Evolutionary conservation across 805 yeast species (phyloP).

Genomic region (Candida morakotiae): DNA sequence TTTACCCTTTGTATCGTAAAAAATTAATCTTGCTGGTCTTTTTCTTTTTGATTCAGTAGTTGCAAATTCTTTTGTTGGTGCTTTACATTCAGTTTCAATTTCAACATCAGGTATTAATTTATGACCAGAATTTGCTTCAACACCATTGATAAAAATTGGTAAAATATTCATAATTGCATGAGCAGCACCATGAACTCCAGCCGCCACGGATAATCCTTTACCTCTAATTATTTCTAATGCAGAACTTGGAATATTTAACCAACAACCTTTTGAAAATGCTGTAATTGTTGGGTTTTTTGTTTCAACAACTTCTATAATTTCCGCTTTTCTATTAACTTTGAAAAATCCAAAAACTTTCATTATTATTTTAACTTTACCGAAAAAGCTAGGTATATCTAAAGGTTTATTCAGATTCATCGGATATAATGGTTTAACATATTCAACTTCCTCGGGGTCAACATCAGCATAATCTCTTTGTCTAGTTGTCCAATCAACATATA

Average conservation of each 20-base stretch:
- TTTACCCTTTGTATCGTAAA: constrained; percentile 83
- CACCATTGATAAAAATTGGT: constrained; percentile 69
- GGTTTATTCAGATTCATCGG: constrained; percentile 28
- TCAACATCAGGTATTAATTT: constrained; percentile 44
- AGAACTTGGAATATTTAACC: constrained; percentile 80
- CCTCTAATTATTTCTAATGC: constrained; percentile 55
- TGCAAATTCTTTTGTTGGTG: constrained; percentile 95
- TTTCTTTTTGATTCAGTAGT: constrained; percentile 62
- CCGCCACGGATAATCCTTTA: constrained; percentile 70
- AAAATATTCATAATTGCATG: constrained; percentile 81
- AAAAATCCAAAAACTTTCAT: constrained; percentile 88
- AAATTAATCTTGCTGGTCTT: constrained; percentile 83
- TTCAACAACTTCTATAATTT: constrained; percentile 90
- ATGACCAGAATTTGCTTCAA: constrained; percentile 43
- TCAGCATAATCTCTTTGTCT: constrained; percentile 89
- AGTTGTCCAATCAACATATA: constrained; percentile 92
- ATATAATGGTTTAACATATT: constrained; percentile 52
- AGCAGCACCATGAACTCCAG: constrained; percentile 94
- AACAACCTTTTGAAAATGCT: constrained; percentile 72
- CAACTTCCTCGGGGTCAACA: constrained; percentile 80
- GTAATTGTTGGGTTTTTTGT: constrained; percentile 83
- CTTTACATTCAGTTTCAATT: constrained; percentile 89
- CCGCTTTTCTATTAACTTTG: constrained; percentile 70
- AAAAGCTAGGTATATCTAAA: constrained; percentile 57
- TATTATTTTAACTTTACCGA: constrained; percentile 70